Conservation (phyloP, 371 early-diverging fungal species). For the Circinella umbellata region DNA sequence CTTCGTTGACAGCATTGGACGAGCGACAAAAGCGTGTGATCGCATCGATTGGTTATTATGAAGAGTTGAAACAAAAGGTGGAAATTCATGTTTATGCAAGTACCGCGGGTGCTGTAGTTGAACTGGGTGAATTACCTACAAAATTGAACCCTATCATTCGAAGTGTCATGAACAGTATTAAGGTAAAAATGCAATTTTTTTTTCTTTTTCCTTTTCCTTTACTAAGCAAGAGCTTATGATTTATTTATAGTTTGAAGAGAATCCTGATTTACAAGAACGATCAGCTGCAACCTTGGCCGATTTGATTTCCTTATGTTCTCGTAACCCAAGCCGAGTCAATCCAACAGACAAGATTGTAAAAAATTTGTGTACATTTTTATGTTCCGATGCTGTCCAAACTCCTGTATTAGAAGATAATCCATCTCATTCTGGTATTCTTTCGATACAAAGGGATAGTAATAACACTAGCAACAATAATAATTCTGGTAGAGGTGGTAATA, state of each 20-base stretch:
- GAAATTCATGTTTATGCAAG: constrained; percentile 77
- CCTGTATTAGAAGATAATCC: constrained; percentile 69
- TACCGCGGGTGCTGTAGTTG: constrained; percentile 85
- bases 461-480: constrained; percentile 16
- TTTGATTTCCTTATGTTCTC: constrained; percentile 60
- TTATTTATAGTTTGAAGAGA: constrained; percentile 62
- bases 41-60: constrained; percentile 69
- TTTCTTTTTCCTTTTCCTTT: too few species aligned
- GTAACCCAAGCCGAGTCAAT: constrained; percentile 43
- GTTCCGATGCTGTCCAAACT: constrained; percentile 78
- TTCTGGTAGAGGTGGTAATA: neutral
- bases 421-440: constrained; percentile 65
- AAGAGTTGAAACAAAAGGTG: constrained; percentile 66
- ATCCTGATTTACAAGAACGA: constrained; percentile 69
- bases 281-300: constrained; percentile 64
- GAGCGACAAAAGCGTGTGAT: constrained; percentile 71
- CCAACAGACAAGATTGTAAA: constrained; percentile 88
- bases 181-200: constrained; percentile 35
- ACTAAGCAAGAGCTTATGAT: too few species aligned
- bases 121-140: constrained; percentile 76
- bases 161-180: constrained; percentile 88
- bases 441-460: constrained; percentile 57
- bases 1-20: constrained; percentile 41
- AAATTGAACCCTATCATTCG: constrained; percentile 89
- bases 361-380: constrained; percentile 86